Evolutionary conservation across 2,329 filamentous ascomycete species (phyloP).

Genomic region (Trichophyton mentagrophytes): DNA sequence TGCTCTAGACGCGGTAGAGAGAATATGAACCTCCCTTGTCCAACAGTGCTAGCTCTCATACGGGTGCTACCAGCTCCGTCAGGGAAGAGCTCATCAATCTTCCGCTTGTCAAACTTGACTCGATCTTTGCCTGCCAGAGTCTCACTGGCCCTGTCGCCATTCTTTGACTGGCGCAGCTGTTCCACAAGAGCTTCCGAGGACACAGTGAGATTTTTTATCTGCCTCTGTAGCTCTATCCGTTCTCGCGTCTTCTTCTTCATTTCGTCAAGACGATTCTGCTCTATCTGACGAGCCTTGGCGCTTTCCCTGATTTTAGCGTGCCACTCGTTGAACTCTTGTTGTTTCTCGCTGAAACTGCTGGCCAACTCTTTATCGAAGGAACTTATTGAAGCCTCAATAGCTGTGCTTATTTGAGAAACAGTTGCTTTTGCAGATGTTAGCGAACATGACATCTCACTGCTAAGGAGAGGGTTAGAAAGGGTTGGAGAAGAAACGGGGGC

Average conservation of each 20-base stretch:
- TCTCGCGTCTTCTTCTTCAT: conserved; percentile 54
- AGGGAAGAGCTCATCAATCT: neutral
- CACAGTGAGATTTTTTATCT: conserved; percentile 63
- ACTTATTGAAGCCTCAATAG: conserved; percentile 70
- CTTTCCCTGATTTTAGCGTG: conserved; percentile 70
- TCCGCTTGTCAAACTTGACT: neutral
- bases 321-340: conserved; percentile 67
- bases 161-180: conserved; percentile 24
- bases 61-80: neutral
- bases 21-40: conserved; percentile 33
- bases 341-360: conserved; percentile 68
- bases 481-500: conserved; percentile 6
- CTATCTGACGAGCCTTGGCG: conserved; percentile 64
- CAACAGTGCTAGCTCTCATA: conserved; percentile 25
- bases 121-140: neutral
- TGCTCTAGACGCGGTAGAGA: conserved; percentile 47
- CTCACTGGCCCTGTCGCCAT: neutral
- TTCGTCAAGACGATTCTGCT: conserved; percentile 59
- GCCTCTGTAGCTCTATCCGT: conserved; percentile 52
- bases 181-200: conserved; percentile 46
- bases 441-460: conserved; percentile 10
- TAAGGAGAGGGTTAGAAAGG: neutral
- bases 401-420: conserved; percentile 34
- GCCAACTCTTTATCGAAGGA: conserved; percentile 70
- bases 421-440: conserved; percentile 28